Conservation (phyloP, 2,329 filamentous ascomycete genomes). For the Ophiostoma piceae region DNA sequence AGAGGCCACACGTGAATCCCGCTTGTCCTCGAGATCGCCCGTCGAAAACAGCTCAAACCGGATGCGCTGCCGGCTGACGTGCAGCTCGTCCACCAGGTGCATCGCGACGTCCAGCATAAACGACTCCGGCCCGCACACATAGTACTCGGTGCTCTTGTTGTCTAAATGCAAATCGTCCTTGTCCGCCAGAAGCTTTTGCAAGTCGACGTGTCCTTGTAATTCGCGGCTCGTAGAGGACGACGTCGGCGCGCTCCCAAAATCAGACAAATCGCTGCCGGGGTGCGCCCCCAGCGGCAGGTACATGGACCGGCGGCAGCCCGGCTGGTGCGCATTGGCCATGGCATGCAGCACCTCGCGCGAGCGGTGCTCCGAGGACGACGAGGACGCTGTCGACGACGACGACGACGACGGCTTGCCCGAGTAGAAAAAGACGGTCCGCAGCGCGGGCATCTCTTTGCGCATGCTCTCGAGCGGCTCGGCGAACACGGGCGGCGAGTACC, state of each 20-base stretch:
- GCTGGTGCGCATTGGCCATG: slow-evolving; percentile 13
- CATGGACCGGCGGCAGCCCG: slow-evolving; percentile 3
- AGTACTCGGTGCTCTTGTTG: slow-evolving; percentile 47
- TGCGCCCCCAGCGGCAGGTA: slow-evolving; percentile 16
- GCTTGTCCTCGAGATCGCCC: slow-evolving; percentile 32
- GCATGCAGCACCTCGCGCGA: slow-evolving; percentile 20
- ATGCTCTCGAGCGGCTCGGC: slow-evolving; percentile 47
- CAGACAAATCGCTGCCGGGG: slow-evolving; percentile 25
- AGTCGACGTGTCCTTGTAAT: slow-evolving; percentile 44
- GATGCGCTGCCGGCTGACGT: slow-evolving; percentile 38
- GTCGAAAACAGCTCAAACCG: slow-evolving; percentile 46
- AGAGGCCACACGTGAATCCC: slow-evolving; percentile 21
- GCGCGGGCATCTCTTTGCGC: slow-evolving; percentile 33
- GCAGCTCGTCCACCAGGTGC: slow-evolving; percentile 38
- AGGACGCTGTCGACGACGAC: not conserved
- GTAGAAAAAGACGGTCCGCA: slow-evolving; percentile 47
- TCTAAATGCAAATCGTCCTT: slow-evolving; percentile 42
- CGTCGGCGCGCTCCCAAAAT: slow-evolving; percentile 41
- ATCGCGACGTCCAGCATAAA: slow-evolving; percentile 50
- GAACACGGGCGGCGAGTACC: slow-evolving; percentile 48
- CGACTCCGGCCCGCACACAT: slow-evolving; percentile 50
- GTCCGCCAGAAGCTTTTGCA: slow-evolving; percentile 37
- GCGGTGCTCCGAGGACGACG: slow-evolving; percentile 18
- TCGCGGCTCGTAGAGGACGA: slow-evolving; percentile 31
- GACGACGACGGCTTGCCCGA: slow-evolving; percentile 33